Evolutionary conservation across 768 basidiomycete genomes (phyloP), one percentile per base, ranked within the genome.

Genomic region (Rhodocollybia butyracea): DNA sequence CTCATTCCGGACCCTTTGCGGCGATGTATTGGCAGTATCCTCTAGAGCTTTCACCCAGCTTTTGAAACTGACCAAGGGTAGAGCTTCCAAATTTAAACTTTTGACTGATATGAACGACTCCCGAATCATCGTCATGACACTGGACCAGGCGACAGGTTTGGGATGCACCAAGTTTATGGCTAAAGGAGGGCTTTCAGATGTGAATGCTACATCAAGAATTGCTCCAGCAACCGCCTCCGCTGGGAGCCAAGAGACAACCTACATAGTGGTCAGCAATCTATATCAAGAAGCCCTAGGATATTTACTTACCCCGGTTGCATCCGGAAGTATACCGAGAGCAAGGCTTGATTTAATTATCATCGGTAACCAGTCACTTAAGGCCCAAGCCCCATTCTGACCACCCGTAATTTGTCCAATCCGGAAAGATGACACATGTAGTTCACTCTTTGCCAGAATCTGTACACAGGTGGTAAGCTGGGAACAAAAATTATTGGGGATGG

Each of bases 341-440:
- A 68, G 21, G 46, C 70, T 70, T 0, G 71, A 69, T 47, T 73
- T 68, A 15, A 76, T 66, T 3, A 80, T 63, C 34, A 71, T 68
- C 17, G 80, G 77, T 27, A 80, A 58, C 80, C 79, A 82, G 45
- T 80, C 77, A 0, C 64, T 71, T 2, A 70, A 66, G 5, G 69
- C 69, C 79, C 79, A 80, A 0, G 70, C 70, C 19, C 79, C 79
- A 13, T 66, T 67, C 2, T 62, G 64, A 0, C 75, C 75, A 17
- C 78, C 78, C 29, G 66, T 66, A 5, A 80, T 63, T 51, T 82
- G 80, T 0, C 79, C 81, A 8, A 79, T 72, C 2, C 81, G 69
- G 26, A 80, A 64, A 2, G 73, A 71, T 0, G 71, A 66, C 0
- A 62, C 66, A 6, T 68, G 67, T 2, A 79, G 56, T 3, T 72